These are phyloP conservation scores for Paraurostyla sp. DNA, from an alignment of 73 alveolate species.

Conservation along the genomic window DNA sequence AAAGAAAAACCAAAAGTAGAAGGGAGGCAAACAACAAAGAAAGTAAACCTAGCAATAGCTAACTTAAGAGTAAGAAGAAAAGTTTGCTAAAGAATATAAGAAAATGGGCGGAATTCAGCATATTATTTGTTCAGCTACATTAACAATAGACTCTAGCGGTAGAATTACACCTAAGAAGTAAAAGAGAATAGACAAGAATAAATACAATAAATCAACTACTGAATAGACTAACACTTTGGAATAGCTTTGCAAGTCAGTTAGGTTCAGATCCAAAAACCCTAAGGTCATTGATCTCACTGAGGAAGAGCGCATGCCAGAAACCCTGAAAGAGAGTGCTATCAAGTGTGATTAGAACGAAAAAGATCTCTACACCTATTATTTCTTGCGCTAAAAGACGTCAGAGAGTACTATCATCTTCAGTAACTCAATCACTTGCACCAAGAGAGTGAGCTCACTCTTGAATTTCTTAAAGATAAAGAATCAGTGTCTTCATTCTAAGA, in stretches of 20 bases:
- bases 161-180: slow-evolving; percentile 62
- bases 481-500: slow-evolving; percentile 89
- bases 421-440: slow-evolving; percentile 94
- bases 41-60: neutral
- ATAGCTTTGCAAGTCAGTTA: slow-evolving; percentile 21
- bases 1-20: slow-evolving; percentile 43
- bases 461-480: slow-evolving; percentile 65
- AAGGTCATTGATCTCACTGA: slow-evolving; percentile 83
- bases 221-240: slow-evolving; percentile 43
- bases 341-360: slow-evolving; percentile 84
- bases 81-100: slow-evolving; percentile 56
- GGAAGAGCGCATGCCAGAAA: slow-evolving; percentile 75
- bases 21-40: slow-evolving; percentile 61
- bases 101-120: slow-evolving; percentile 75
- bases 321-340: slow-evolving; percentile 60
- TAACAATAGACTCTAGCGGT: slow-evolving; percentile 68
- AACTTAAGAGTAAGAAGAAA: slow-evolving; percentile 35
- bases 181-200: slow-evolving; percentile 19
- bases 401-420: slow-evolving; percentile 90
- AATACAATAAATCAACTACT: neutral
- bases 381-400: slow-evolving; percentile 70
- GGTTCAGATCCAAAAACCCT: slow-evolving; percentile 74
- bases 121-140: slow-evolving; percentile 83
- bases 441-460: slow-evolving; percentile 86
- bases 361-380: slow-evolving; percentile 87